These are phyloP conservation scores for Aphanomyces cochlioides DNA, from an alignment of 352 stramenopile genomes.

Conservation along the genomic window DNA sequence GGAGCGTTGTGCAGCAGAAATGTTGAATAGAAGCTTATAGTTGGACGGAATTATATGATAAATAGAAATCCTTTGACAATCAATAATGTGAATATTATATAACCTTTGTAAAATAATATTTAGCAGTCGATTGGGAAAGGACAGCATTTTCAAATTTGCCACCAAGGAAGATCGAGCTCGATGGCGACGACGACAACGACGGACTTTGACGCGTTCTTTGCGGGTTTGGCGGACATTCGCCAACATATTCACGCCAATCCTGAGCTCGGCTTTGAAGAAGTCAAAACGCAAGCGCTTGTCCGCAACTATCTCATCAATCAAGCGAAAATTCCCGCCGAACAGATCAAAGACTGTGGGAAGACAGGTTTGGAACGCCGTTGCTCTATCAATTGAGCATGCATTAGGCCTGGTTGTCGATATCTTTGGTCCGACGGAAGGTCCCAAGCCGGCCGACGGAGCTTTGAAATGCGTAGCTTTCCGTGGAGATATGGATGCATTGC, in stretches of 20 bases:
- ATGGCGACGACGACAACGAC: too few species aligned
- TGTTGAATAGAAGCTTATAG: too few species aligned
- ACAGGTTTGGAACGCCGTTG: conserved; percentile 43
- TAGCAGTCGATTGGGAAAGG: too few species aligned
- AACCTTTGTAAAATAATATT: too few species aligned
- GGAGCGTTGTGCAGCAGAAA: too few species aligned
- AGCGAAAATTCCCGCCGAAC: conserved; percentile 69
- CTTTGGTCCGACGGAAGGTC: conserved; percentile 50
- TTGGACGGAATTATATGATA: too few species aligned
- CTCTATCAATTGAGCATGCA: not conserved
- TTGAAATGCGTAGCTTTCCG: conserved; percentile 83
- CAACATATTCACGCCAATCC: conserved; percentile 85
- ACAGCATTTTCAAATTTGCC: too few species aligned
- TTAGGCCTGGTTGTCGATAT: conserved; percentile 83
- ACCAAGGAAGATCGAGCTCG: too few species aligned
- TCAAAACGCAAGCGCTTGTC: conserved; percentile 84
- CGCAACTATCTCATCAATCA: conserved; percentile 72
- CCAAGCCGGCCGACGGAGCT: conserved; percentile 35
- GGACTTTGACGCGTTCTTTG: conserved; percentile 28
- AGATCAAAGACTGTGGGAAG: conserved; percentile 71
- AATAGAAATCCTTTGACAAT: too few species aligned
- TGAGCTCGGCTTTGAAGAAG: conserved; percentile 90
- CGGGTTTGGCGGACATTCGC: conserved; percentile 39
- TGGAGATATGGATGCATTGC: conserved; percentile 95
- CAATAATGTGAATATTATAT: too few species aligned